A percentile compares a stretch with the other conserved stretches of the same genome.
phyloP scores from a whole-genome alignment of 169 alveolate genomes.

The Eimeria necatrix region DNA sequence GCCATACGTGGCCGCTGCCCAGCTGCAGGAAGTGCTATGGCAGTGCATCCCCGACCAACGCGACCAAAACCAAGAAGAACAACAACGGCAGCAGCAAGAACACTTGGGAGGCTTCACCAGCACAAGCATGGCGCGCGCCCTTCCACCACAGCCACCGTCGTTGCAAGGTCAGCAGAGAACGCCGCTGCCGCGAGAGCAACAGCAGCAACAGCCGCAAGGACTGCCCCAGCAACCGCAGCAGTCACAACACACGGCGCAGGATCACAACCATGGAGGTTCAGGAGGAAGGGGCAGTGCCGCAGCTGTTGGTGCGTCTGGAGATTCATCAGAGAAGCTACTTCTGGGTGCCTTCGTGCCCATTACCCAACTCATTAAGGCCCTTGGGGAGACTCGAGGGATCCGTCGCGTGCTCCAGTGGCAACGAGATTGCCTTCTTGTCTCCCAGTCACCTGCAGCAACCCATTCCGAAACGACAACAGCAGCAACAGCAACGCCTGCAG shows the following conservation, averaged over 20 bases:
- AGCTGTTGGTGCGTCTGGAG: background rate
- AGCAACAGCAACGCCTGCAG: background rate
- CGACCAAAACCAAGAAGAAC: too few species aligned
- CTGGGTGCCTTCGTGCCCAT: constrained; percentile 34
- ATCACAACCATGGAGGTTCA: background rate
- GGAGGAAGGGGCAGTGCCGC: background rate
- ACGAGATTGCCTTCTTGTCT: constrained; percentile 83
- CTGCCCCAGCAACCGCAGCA: constrained; percentile 2
- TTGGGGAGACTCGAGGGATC: background rate
- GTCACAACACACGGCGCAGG: background rate
- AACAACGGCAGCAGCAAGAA: too few species aligned
- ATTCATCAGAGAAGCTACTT: background rate
- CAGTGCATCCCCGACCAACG: too few species aligned
- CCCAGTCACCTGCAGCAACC: constrained; percentile 29
- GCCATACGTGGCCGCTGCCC: too few species aligned
- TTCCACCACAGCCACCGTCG: too few species aligned
- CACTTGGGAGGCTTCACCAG: too few species aligned
- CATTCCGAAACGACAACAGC: background rate
- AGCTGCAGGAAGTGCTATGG: too few species aligned
- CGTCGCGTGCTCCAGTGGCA: constrained; percentile 82
- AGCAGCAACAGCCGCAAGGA: constrained; percentile 25
- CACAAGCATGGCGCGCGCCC: too few species aligned
- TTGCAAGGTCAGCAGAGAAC: too few species aligned
- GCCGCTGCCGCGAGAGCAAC: background rate
- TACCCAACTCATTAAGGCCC: constrained; percentile 30